These are phyloP conservation scores for Chytriomyces sp. DNA, from an alignment of 192 early-diverging fungal genomes.

Conservation along the genomic window DNA sequence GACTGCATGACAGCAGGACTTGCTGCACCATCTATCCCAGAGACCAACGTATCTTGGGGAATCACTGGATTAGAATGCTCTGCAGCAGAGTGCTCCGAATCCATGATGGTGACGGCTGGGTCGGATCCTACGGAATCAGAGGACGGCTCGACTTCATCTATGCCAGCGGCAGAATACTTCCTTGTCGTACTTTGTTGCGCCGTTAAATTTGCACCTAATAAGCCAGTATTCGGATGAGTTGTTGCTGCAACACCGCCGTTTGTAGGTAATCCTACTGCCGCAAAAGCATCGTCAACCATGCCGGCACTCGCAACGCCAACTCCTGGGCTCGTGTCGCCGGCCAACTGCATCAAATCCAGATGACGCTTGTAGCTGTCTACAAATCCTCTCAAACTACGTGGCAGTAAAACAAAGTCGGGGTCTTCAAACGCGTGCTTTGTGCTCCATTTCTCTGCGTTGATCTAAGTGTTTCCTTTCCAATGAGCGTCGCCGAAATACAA, in stretches of 20 bases:
- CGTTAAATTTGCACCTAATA: not conserved
- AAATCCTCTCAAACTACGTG: conserved; percentile 39
- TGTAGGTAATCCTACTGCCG: not conserved
- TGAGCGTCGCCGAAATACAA: not conserved
- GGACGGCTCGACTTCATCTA: not conserved
- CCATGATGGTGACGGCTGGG: not conserved
- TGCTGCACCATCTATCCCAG: conserved; percentile 14
- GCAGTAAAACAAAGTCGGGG: conserved; percentile 43
- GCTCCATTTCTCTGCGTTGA: conserved; percentile 55
- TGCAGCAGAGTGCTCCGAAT: not conserved
- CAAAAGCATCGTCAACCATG: conserved; percentile 27
- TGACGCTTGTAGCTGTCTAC: conserved; percentile 48
- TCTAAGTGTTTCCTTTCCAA: not conserved
- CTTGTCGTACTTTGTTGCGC: not conserved
- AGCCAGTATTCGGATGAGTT: not conserved
- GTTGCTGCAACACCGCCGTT: not conserved
- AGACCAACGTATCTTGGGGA: not conserved
- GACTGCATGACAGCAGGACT: not conserved
- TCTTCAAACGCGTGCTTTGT: conserved; percentile 65
- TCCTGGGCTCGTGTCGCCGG: conserved; percentile 22
- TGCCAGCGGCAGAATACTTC: not conserved
- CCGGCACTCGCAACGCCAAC: conserved; percentile 4
- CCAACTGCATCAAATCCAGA: conserved; percentile 37
- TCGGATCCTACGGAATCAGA: not conserved
- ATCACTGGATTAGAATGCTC: not conserved